Base-by-base conservation (phyloP, 169 alveolate genomes). In the Plasmodium gaboni region DNA sequence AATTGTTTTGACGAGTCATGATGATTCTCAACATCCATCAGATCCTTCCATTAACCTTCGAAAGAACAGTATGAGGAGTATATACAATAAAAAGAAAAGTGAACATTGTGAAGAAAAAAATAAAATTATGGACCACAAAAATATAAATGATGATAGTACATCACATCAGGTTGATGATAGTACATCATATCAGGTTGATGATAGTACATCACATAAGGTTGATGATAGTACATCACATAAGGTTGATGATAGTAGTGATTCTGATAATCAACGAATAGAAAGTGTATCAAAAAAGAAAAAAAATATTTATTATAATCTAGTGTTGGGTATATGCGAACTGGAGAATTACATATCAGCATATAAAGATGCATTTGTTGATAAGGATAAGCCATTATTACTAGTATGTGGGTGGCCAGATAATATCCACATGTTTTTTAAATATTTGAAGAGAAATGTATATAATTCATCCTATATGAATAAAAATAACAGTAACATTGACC, bases 341-440 rank as follows among this genome's bases (percentile, higher is more conserved):
- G 73, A 83, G 50, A 83, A 83, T 48, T 83, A 83, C 63, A 70
- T 83, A 28, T 67, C 83, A 24, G 91, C 91, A 48, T 83, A 83
- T 48, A 57, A 57, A 61, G 86, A 83, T 48, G 70, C 70, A 17
- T 83, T 83, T 61, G 46, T 6, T 3, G 86, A 83, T 24, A 83
- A 83, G 53, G 17, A 32, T 15, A 83, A 83, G 22, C 93, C 87
- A n/a, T 32, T 93, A 59, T 55, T 94, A 26, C 88, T 94, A 46
- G 87, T 94, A 15, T 92, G 95, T 53, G 96, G 96, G 0, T 94
- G 96, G 96, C 87, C 93, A 19, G 76, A 87, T 57, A 94, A 92
- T 70, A 69, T 94, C 61, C 85, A 91, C 64, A 19, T 73, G 57
- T 86, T 94, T 61, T 57, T 94, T 42, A 94, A 78, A 80, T 67